A percentile compares a stretch with the other conserved stretches of the same genome.
Conservation (phyloP, 331 rosid genomes). For the Arachis monticola region DNA sequence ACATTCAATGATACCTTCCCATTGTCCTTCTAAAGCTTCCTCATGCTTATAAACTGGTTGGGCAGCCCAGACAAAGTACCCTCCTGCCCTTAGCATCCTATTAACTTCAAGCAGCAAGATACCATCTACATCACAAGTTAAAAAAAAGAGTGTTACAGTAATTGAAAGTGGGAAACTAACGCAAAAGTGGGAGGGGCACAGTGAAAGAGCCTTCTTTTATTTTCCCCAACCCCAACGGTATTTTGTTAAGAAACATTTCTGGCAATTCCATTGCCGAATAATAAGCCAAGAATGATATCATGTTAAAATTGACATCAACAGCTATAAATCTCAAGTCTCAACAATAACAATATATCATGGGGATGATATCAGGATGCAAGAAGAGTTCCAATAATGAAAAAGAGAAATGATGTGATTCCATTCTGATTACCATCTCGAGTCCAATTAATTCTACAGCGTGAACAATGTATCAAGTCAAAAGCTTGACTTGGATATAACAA, state of each 20-base stretch:
- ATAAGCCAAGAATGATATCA: conserved; percentile 29
- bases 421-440: conserved; percentile 74
- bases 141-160: conserved; percentile 38
- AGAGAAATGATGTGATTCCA: conserved; percentile 23
- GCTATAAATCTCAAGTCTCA: background rate
- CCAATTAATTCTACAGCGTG: conserved; percentile 95
- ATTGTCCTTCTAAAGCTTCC: conserved; percentile 81
- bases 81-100: conserved; percentile 95
- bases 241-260: conserved; percentile 14
- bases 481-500: conserved; percentile 93
- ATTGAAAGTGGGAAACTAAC: conserved; percentile 28
- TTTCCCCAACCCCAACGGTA: conserved; percentile 4
- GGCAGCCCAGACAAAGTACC: conserved; percentile 99
- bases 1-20: conserved; percentile 70
- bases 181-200: conserved; percentile 5
- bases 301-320: conserved; percentile 16
- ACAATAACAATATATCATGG: conserved; percentile 24
- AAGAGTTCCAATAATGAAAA: conserved; percentile 4
- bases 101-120: conserved; percentile 84
- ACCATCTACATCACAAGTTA: conserved; percentile 71
- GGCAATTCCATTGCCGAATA: conserved; percentile 16
- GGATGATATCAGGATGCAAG: conserved; percentile 26
- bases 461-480: conserved; percentile 95
- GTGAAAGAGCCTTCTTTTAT: conserved; percentile 25
- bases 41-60: conserved; percentile 98